Base-by-base conservation (phyloP, 495 filamentous ascomycete genomes). In the Penicillium pulvis region DNA sequence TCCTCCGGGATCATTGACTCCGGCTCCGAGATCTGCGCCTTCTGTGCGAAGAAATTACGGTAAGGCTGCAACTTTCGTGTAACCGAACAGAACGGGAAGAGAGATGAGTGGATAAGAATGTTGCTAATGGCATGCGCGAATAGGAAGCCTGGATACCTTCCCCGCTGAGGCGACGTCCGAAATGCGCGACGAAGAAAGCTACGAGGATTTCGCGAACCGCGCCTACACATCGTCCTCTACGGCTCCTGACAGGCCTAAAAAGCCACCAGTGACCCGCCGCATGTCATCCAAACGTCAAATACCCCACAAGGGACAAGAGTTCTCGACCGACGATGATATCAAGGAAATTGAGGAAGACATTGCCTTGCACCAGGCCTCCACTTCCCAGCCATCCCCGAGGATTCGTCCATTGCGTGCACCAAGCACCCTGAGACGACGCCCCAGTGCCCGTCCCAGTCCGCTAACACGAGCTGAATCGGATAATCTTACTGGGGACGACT, bases 241-340 rank as follows among this genome's bases (percentile, higher is more conserved):
- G n/a, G 83, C 84, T 44, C 77, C 86, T 14, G 73, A 79, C 59
- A 83, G 80, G 58, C 78, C 85, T n/a, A 87, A 85, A 65, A 92
- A 91, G 68, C 90, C 90, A 12, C 67, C 81, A 23, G 83, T 92
- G 72, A 67, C 83, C 44, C 88, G 90, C 52, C 83, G 90, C 48
- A 79, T 85, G 60, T 90, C 91, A 30, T 89, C 88, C n/a, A 88
- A 86, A 63, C 80, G 86, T 9, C 81, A 85, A 57, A 80, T 83
- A 16, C 92, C 91, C 17, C 85, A 93, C 62, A 87, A 88, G 60
- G 89, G 92, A 14, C 90, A 91, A 68, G 85, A 91, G 60, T 99
- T 97, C 72, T 97, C 93, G 9, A 92, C 91, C 20, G 94, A 99
- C 64, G 94, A 99, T 71, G 92, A 90, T 70, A 81, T 87, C 23